These are phyloP conservation scores for Pugionium cornutum DNA, from an alignment of 345 rosid species.

Conservation along the genomic window DNA sequence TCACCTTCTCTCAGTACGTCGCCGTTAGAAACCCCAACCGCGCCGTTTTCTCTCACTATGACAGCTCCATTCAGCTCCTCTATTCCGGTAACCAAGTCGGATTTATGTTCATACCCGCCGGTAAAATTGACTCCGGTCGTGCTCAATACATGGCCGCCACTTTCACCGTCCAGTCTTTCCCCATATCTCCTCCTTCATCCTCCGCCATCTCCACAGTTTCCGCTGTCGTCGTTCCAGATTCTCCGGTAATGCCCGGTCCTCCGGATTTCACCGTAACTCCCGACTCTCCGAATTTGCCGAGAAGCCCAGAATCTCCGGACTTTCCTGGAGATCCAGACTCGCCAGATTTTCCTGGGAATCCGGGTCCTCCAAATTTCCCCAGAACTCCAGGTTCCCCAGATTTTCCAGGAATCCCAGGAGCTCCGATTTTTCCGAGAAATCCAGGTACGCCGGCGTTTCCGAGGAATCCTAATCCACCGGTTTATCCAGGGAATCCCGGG, in stretches of 20 bases:
- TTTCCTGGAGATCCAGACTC: constrained; percentile 21
- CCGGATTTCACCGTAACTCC: constrained; percentile 35
- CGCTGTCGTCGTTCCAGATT: constrained; percentile 38
- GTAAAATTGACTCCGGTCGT: constrained; percentile 72
- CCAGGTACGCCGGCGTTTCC: constrained; percentile 22
- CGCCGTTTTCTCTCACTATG: constrained; percentile 89
- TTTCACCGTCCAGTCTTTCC: constrained; percentile 83
- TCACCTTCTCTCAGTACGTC: constrained; percentile 89
- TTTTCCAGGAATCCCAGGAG: neutral
- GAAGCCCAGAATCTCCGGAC: constrained; percentile 27
- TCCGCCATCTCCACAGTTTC: constrained; percentile 38
- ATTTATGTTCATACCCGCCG: constrained; percentile 98
- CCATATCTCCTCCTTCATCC: constrained; percentile 45
- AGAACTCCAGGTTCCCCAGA: constrained; percentile 36
- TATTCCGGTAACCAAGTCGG: constrained; percentile 88
- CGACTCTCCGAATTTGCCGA: constrained; percentile 7
- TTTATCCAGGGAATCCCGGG: neutral
- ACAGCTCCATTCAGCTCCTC: constrained; percentile 85
- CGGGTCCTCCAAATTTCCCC: constrained; percentile 25
- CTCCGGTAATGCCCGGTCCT: constrained; percentile 22
- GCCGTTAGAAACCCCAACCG: constrained; percentile 82
- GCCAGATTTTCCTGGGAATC: constrained; percentile 4
- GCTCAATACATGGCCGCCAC: constrained; percentile 96
- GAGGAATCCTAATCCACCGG: neutral
- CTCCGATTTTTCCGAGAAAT: neutral